Conservation (phyloP, 306 rosid species). For the Pterocarpus macrocarpus region DNA sequence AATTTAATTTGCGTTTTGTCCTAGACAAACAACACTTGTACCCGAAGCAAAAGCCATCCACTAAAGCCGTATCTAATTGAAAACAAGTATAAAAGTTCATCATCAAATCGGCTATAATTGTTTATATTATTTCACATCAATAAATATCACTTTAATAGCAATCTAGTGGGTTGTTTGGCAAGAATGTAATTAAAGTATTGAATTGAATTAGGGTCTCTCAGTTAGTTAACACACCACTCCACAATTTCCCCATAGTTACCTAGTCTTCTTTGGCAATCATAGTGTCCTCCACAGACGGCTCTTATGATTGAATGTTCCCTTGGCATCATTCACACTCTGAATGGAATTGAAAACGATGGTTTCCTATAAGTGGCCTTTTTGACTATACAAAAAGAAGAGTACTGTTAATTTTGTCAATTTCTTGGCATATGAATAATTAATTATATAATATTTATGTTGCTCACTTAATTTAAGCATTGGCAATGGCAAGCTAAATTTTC, state of each 20-base stretch:
- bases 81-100: background rate
- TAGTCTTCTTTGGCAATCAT: constrained; percentile 49
- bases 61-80: background rate
- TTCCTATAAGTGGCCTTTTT: constrained; percentile 49
- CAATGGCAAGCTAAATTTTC: background rate
- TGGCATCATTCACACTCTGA: constrained; percentile 47
- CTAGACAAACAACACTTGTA: constrained; percentile 29
- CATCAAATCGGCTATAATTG: constrained; percentile 25
- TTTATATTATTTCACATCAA: background rate
- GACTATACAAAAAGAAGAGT: constrained; percentile 43
- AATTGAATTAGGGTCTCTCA: background rate
- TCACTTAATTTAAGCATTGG: constrained; percentile 34
- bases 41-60: constrained; percentile 30
- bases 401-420: constrained; percentile 23
- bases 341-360: constrained; percentile 40
- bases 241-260: constrained; percentile 17
- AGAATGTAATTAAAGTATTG: background rate
- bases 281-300: constrained; percentile 48
- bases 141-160: constrained; percentile 1
- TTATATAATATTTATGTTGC: background rate
- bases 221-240: constrained; percentile 44
- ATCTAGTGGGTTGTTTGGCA: constrained; percentile 36
- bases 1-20: constrained; percentile 26
- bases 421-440: constrained; percentile 11
- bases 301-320: constrained; percentile 57